Percentiles rank a stretch among this genome's conserved stretches.
phyloP scores from a whole-genome alignment of 148 eudicot genomes.

The Spergularia bocconei region DNA sequence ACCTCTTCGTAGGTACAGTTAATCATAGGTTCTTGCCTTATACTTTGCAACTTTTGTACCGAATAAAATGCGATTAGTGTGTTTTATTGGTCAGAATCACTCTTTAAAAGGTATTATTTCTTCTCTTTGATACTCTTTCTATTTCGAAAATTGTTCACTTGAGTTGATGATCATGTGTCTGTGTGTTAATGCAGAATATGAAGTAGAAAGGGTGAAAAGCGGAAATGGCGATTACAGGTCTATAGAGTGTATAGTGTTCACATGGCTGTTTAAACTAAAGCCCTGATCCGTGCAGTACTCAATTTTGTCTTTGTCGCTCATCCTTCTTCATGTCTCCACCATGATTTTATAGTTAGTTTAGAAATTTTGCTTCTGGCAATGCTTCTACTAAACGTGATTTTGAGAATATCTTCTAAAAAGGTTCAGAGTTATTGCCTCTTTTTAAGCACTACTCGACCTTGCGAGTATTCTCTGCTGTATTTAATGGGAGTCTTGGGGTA shows the following conservation, averaged over 20 bases:
- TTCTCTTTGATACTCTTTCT: too few relatives aligned
- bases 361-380: conserved; percentile 43
- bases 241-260: conserved; percentile 28
- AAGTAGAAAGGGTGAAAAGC: too few relatives aligned
- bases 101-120: too few relatives aligned
- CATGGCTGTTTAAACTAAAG: conserved; percentile 19
- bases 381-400: conserved; percentile 36
- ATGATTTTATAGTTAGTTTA: conserved; percentile 42
- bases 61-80: too few relatives aligned
- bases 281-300: conserved; percentile 31
- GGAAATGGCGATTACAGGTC: conserved; percentile 12
- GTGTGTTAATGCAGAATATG: too few relatives aligned
- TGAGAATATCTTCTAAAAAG: conserved; percentile 31
- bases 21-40: too few relatives aligned
- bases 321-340: conserved; percentile 72
- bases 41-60: too few relatives aligned
- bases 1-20: too few relatives aligned
- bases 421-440: conserved; percentile 1
- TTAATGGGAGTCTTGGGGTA: conserved; percentile 51
- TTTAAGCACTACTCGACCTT: conserved; percentile 25
- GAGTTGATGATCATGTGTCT: too few relatives aligned
- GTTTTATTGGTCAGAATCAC: too few relatives aligned
- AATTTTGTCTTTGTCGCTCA: conserved; percentile 25
- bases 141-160: too few relatives aligned
- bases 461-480: conserved; percentile 41